Base-by-base conservation (phyloP, 306 rosid genomes). In the Crataegus laevigata region DNA sequence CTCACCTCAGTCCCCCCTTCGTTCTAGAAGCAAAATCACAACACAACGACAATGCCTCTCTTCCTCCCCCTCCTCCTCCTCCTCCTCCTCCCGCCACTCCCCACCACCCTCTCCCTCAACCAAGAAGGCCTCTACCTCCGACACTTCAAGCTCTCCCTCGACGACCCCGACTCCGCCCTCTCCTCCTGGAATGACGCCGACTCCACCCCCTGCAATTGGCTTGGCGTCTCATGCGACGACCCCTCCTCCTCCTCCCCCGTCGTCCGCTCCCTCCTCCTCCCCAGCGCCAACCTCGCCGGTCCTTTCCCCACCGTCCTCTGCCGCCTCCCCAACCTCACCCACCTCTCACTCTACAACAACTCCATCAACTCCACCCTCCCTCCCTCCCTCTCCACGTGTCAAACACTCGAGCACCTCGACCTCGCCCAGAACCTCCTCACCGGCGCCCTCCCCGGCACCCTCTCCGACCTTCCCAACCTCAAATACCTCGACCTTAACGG, bases 341-440 rank as follows among this genome's bases (percentile, higher is more conserved):
- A 75, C 66, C 19, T 94, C 24, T 77, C 83, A 25, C 81, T 94
- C 73, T 82, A 3, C 80, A 90, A 90, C 84, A 94, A 91, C 89
- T 86, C 91, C 84, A 84, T 94, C 68, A 84, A 84, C 84, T 61
- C 86, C 72, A 69, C 88, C n/a, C 91, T 91, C 42, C 89, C 96
- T 3, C 28, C 34, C 0, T 82, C 80, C 0, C 74, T 91, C 79
- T 78, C 93, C 61, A 55, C 80, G 32, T 94, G 97, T 71, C 60
- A 26, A 8, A 38, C 22, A 26, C 91, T 94, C 73, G 24, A 62
- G 24, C 85, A 81, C 71, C 91, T 94, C 34, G 93, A 94, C 87
- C 91, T 94, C 68, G 55, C 96, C 17, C 91, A 94, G 82, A 94
- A 94, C 68, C 91, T 91, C 58, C 89, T 94, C 81, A 86, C 93